Evolutionary conservation across 495 filamentous ascomycete species (phyloP), one percentile per base, ranked within the genome.

Genomic region (Penicillium taxi): DNA sequence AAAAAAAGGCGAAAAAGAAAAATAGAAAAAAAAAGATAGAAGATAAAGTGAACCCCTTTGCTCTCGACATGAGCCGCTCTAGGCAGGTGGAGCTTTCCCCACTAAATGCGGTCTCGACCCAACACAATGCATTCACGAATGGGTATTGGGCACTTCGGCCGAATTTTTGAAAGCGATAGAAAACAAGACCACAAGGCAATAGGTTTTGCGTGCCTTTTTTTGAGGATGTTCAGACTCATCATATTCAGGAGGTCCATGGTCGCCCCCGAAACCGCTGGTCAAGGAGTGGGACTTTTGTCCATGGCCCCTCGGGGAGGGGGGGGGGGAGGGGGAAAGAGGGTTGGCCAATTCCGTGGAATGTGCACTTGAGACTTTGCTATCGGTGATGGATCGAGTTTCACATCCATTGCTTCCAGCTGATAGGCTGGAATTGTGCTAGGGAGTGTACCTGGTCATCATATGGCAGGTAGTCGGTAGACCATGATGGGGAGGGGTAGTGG

Each of bases 401-500:
- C 29, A 58, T 47, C 54, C 51, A 59, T 33, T 48, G 49, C 48
- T 50, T 59, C 52, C 56, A 63, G 37, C 28, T 38, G 41, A 54
- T 45, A 26, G 50, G 48, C 44, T 53, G 55, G 47, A 52, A 55
- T 20, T 56, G 53, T 19, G 28, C 42, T 45, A 51, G 42, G 20
- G 47, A 53, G 14, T 45, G 57, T 29, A 54, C 45, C 20, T 55
- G 52, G 35, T 67, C 64, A 13, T 64, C 60, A 47, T 69, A 71
- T 15, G 54, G 52, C 6, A 63, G 43, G 39, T 48, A 55, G 45
- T 63, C 61, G 37, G 47, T 54, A 26, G 57, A 55, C 67, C 66
- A 72, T 2, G 57, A 55, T 11, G 61, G 57, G 41, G 58, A 63
- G 23, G 61, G 66, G 41, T 67, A 66, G 29, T 60, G 56, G 43